Percentiles rank a stretch among this genome's conserved stretches.
phyloP scores from a whole-genome alignment of 345 rosid species.

The Excoecaria agallocha region DNA sequence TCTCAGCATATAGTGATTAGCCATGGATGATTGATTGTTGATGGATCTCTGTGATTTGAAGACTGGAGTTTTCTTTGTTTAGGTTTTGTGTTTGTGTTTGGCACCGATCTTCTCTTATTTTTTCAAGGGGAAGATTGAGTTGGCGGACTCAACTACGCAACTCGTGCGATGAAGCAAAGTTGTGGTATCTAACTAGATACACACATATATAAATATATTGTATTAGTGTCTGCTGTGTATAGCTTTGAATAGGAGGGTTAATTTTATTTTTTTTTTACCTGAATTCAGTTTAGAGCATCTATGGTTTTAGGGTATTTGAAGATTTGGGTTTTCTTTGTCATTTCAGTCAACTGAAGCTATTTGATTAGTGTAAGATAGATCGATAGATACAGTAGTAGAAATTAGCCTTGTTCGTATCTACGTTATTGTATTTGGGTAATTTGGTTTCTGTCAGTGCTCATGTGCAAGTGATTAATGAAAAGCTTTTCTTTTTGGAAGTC shows the following conservation, averaged over 20 bases:
- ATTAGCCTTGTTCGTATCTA: too few relatives aligned
- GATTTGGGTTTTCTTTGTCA: not conserved
- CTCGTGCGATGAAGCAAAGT: not conserved
- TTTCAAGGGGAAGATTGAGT: constrained; percentile 70
- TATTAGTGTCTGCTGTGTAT: not conserved
- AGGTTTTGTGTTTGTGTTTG: constrained; percentile 21
- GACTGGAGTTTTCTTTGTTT: not conserved
- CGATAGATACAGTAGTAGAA: not conserved
- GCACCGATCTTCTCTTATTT: constrained; percentile 60
- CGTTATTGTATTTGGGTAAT: not conserved
- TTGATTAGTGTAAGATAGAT: too few relatives aligned
- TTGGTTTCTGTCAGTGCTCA: too few relatives aligned
- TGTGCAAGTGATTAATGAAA: too few relatives aligned
- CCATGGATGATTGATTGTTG: not conserved
- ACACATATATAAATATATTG: too few relatives aligned
- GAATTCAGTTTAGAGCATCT: not conserved
- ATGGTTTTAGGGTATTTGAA: not conserved
- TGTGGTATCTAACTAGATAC: not conserved
- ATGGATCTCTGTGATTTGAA: not conserved
- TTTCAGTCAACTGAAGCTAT: too few relatives aligned
- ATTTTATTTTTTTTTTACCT: too few relatives aligned
- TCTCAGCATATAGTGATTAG: constrained; percentile 31
- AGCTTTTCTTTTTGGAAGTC: too few relatives aligned
- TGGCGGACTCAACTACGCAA: constrained; percentile 31
- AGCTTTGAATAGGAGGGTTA: not conserved